These are phyloP conservation scores for Trametes cinnabarina DNA, from an alignment of 768 basidiomycete genomes.

Conservation along the genomic window DNA sequence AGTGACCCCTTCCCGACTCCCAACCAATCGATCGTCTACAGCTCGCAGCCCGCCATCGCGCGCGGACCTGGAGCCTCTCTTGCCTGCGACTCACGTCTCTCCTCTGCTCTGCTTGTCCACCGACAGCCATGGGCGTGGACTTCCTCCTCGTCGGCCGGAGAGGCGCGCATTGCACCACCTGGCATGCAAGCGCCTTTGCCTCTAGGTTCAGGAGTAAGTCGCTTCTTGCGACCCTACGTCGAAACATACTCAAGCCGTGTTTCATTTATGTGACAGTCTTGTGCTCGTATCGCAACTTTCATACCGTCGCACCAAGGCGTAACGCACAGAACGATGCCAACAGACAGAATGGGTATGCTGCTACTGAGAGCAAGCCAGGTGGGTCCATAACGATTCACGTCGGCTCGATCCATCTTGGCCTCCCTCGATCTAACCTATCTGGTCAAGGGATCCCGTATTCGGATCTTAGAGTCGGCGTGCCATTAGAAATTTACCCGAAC, in stretches of 20 bases:
- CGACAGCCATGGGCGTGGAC: constrained; percentile 16
- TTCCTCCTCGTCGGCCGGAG: constrained; percentile 16
- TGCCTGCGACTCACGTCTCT: neutral
- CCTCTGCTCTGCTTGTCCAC: constrained; percentile 4
- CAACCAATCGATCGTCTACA: constrained; percentile 20
- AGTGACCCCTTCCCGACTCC: constrained; percentile 16
- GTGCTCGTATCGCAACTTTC: constrained; percentile 18
- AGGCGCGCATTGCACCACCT: constrained; percentile 8
- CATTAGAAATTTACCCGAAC: constrained; percentile 71
- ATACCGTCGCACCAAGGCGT: constrained; percentile 4
- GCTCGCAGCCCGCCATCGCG: neutral
- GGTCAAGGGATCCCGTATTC: constrained; percentile 59
- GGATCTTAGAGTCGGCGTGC: constrained; percentile 71
- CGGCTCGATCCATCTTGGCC: neutral
- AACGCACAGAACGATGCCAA: constrained; percentile 7
- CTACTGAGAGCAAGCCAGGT: constrained; percentile 10
- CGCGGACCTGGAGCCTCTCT: neutral
- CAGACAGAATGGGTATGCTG: constrained; percentile 1
- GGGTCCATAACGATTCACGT: constrained; percentile 1
- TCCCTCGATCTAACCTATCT: constrained; percentile 6
- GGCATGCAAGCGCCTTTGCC: constrained; percentile 2
- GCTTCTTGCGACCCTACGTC: neutral
- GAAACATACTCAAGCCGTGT: neutral
- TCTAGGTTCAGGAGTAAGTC: constrained; percentile 8
- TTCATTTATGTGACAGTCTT: constrained; percentile 1